phyloP scores from a whole-genome alignment of 2,329 filamentous ascomycete genomes.

The Trichoderma cornu-damae region DNA sequence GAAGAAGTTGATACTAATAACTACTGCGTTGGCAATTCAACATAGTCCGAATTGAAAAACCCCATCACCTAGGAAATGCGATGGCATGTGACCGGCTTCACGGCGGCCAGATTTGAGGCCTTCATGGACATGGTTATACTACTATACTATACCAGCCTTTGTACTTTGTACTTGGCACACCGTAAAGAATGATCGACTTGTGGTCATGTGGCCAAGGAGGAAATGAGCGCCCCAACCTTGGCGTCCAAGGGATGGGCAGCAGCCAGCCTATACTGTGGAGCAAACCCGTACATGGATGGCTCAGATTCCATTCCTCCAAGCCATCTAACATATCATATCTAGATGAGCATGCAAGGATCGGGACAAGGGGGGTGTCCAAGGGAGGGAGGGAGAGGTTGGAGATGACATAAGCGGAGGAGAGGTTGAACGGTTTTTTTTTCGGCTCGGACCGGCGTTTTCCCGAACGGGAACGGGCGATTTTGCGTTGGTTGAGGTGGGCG shows the following conservation, averaged over 20 bases:
- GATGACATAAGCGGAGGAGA: slow-evolving; percentile 7
- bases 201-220: slow-evolving; percentile 12
- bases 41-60: not conserved
- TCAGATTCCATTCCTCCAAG: slow-evolving; percentile 7
- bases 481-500: not conserved
- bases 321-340: too few species aligned
- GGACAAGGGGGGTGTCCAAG: too few species aligned
- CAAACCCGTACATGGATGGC: slow-evolving; percentile 3
- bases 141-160: too few species aligned
- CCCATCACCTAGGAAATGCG: not conserved
- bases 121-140: not conserved
- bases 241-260: not conserved
- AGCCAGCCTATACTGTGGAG: slow-evolving; percentile 12
- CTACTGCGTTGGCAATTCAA: not conserved
- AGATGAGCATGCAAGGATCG: slow-evolving; percentile 6
- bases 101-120: not conserved
- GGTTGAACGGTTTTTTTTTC: not conserved
- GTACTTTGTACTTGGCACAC: not conserved
- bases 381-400: not conserved
- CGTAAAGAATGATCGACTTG: slow-evolving; percentile 2
- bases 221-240: slow-evolving; percentile 11
- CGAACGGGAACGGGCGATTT: slow-evolving; percentile 12
- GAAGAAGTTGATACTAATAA: slow-evolving; percentile 14
- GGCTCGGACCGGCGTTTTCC: slow-evolving; percentile 22
- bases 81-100: not conserved